A percentile compares a stretch with the other conserved stretches of the same genome.
Evolutionary conservation across 1,284 basidiomycete genomes (phyloP).

Genomic region (Ustilago vetiveriae): DNA sequence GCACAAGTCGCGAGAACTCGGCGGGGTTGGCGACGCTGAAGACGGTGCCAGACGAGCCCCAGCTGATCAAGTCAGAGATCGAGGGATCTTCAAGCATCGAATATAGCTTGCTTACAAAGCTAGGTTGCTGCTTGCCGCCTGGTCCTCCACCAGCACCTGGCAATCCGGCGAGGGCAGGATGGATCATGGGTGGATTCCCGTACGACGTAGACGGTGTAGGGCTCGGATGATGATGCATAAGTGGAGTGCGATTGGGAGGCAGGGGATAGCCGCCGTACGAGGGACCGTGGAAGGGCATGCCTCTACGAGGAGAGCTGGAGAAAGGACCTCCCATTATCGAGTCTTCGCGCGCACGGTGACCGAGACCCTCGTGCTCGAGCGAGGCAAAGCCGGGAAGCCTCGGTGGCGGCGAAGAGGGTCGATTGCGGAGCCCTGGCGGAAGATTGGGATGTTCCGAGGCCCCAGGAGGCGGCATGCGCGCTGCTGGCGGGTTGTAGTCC

Average conservation of each 20-base stretch:
- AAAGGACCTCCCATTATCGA: slow-evolving; percentile 9
- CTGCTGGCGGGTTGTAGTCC: slow-evolving; percentile 24
- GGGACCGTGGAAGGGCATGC: slow-evolving; percentile 24
- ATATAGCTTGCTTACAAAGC: slow-evolving; percentile 61
- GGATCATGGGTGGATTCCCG: slow-evolving; percentile 56
- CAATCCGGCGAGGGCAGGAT: slow-evolving; percentile 53
- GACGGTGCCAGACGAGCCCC: slow-evolving; percentile 53
- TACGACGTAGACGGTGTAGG: slow-evolving; percentile 35
- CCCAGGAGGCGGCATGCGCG: slow-evolving; percentile 38
- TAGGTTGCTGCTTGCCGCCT: slow-evolving; percentile 58
- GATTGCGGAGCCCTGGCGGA: slow-evolving; percentile 22
- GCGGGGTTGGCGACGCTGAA: slow-evolving; percentile 62
- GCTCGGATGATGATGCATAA: slow-evolving; percentile 37
- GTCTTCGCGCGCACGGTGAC: slow-evolving; percentile 26
- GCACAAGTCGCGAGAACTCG: slow-evolving; percentile 57
- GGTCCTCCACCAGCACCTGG: slow-evolving; percentile 53
- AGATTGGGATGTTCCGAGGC: slow-evolving; percentile 18
- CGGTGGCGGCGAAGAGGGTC: slow-evolving; percentile 33
- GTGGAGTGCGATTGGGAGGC: slow-evolving; percentile 20
- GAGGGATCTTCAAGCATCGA: slow-evolving; percentile 62
- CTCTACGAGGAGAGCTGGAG: slow-evolving; percentile 28
- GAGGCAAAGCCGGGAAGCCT: slow-evolving; percentile 40
- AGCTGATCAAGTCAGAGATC: slow-evolving; percentile 56
- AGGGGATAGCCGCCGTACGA: slow-evolving; percentile 28
- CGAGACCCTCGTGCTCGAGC: slow-evolving; percentile 26